Base-by-base conservation (phyloP, 805 yeast species). In the Groenewaldozyma salmanticensis region DNA sequence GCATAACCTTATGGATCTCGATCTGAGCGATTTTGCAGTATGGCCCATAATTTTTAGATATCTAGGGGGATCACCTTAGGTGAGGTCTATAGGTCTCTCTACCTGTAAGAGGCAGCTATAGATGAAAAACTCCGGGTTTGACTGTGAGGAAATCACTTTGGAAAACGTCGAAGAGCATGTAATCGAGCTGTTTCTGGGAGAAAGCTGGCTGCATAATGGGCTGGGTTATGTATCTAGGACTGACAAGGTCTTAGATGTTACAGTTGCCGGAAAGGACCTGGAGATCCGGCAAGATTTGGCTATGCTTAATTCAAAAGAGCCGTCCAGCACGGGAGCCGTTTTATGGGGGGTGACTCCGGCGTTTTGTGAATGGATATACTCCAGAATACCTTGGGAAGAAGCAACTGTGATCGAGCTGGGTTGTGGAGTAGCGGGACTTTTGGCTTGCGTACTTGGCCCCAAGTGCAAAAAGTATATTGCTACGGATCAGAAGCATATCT, bases 321-420 rank as follows among this genome's bases (percentile, higher is more conserved):
- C 49, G 2, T 42, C 49, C 16, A 70, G 80, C 3, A 78, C 85
- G 0, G 87, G 87, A 9, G 80, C 72, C 45, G 70, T 79, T 3
- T 61, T 78, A 31, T 79, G 87, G 87, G 61, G 62, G 33, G 62
- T 75, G 1, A 65, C 77, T 1, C 65, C 68, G 2, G 52, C 62
- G 2, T 60, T 79, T 31, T 66, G 67, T 1, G 70, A 75, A 33
- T 79, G 86, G 85, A 36, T 77, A 2, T 18, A 67, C n/a, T 49
- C 55, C 6, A 13, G n/a, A 3, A 18, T 47, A 4, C 36, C 42
- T 2, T 16, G 27, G 4, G 31, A 42, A 11, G 52, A 42, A 2
- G 45, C 57, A 2, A 43, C 51, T 1, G 66, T 76, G 0, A 58
- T 79, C 5, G 87, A 79, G 46, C 52, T 79, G 3, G 87, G 87